Base-by-base conservation (phyloP, 345 rosid species). In the Citropsis articulata region DNA sequence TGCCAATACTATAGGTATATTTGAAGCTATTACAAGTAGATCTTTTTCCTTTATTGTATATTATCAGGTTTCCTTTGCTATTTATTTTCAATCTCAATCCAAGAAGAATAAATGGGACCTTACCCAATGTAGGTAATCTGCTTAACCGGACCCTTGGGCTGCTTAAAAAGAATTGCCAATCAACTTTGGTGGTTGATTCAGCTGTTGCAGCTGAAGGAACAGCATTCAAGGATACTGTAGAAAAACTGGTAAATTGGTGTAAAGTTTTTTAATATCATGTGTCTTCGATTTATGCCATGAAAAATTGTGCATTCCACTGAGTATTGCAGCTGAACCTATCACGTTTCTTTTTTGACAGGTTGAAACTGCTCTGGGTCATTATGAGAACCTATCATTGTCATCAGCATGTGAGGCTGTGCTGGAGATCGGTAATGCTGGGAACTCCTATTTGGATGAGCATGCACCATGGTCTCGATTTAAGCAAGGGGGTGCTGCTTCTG, bases 121-220 rank as follows among this genome's bases (percentile, higher is more conserved):
- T 68, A 62, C 71, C 68, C 16, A 71, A 75, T 80, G 78, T 88
- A 95, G 99, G 98, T 76, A 95, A 93, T 88, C 98, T 95, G 63
- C 93, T 93, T 42, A 93, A 92, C 75, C 97, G 98, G 64, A 92
- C 99, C 19, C 97, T 95, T 79, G 97, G 98, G 60, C 98, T 95
- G 79, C 97, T 95, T 69, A 86, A 81, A 83, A 93, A 92, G 89
- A 92, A 93, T 74, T 95, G 97, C 72, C 85, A 90, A 53, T 93
- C 93, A 75, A 92, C 97, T 40, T 84, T 93, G 83, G 90, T 86
- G 31, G 90, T 85, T 75, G 96, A 95, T 86, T 92, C 99, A 31
- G 75, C 83, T 50, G 36, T 79, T 75, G 99, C 97, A 60, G 93
- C 89, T 22, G 93, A 89, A 66, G 98, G 92, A 75, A 82, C 72